Evolutionary conservation across 1,139 yeast genomes (phyloP), one percentile per base, ranked within the genome.

Genomic region (Nakaseomyces delphensis): DNA sequence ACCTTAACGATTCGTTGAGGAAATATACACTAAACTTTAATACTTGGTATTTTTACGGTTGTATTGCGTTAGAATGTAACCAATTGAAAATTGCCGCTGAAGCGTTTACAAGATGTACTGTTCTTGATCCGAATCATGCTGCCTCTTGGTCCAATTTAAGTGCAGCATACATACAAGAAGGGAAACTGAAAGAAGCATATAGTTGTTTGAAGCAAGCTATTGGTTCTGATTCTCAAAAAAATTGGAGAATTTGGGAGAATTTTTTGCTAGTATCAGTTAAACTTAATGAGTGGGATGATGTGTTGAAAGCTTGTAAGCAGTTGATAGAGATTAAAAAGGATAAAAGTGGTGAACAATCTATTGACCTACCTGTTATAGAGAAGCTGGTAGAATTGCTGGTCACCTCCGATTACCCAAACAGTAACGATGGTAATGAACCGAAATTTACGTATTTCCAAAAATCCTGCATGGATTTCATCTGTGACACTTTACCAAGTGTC

Each of bases 111-210:
- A 70, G 97, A 54, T 87, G 96, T 66, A 91, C 87, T 21, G 71
- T 95, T 0, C 63, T 91, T 42, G 96, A 89, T 57, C 95, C 84
- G 31, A 73, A 79, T 0, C 87, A 80, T 56, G 73, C 93, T 0
- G 79, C 79, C 58, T 79, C 95, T 1, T 93, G 98, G 98, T 81
- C 95, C n/a, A 93, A 91, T 59, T 70, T 93, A 53, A 89, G 95
- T 4, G 79, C 94, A 14, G 79, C 96, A 0, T 70, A 85, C 43
- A 66, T 87, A 37, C 74, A 76, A 48, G 60, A 74, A 39, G 80
- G 75, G 41, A 83, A 83, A 60, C 64, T 74, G 21, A 73, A 75
- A 47, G 94, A 86, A 49, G 95, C 96, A 0, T 82, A 84, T 53
- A 79, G 76, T 52, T 95, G 97, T 0, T 68, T 87, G 49, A 79